Conservation (phyloP, 192 early-diverging fungal genomes). For the Oehlia diaphana region DNA sequence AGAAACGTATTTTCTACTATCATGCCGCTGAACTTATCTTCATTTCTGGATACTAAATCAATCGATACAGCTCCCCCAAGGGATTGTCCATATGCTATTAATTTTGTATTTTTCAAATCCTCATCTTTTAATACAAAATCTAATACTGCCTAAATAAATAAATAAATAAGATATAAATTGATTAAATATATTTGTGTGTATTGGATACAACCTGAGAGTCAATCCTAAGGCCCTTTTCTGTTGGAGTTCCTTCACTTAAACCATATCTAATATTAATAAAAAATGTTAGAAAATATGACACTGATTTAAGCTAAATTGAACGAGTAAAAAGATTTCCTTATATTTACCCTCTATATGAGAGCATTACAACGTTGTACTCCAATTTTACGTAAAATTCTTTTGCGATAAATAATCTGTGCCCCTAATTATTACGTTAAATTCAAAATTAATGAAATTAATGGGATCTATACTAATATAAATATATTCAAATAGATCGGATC, state of each 20-base stretch:
- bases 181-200: neutral
- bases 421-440: conserved; percentile 44
- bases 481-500: neutral
- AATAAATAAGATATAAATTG: neutral
- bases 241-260: conserved; percentile 79
- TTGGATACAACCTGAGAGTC: conserved; percentile 70
- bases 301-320: too few species aligned
- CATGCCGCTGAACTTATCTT: conserved; percentile 74
- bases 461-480: conserved; percentile 1
- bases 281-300: too few species aligned
- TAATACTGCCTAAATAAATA: conserved; percentile 62
- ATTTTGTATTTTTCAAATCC: conserved; percentile 67
- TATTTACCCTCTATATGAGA: conserved; percentile 92
- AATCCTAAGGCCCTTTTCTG: conserved; percentile 83
- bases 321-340: too few species aligned
- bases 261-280: conserved; percentile 65
- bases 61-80: conserved; percentile 97
- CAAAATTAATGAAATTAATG: neutral
- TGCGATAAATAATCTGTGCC: conserved; percentile 93
- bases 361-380: conserved; percentile 89
- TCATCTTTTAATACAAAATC: conserved; percentile 82
- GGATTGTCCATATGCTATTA: conserved; percentile 93
- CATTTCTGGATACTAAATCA: conserved; percentile 76
- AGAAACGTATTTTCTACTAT: conserved; percentile 96
- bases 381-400: conserved; percentile 63